Evolutionary conservation across 2,329 filamentous ascomycete species (phyloP).

Genomic region (Teratosphaeria nubilosa): DNA sequence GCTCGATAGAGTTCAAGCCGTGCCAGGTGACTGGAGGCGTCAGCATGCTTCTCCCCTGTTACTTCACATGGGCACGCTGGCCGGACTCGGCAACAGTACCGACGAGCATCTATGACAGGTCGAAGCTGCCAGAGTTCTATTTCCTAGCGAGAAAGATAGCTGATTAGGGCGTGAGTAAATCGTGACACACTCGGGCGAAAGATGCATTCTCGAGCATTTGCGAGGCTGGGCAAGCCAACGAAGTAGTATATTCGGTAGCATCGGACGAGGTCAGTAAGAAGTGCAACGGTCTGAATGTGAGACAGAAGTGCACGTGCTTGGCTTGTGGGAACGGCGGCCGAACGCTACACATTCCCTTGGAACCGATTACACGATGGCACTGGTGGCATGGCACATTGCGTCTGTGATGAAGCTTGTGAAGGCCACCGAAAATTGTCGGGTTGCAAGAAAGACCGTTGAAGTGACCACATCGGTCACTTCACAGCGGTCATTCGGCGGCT

Average conservation of each 20-base stretch:
- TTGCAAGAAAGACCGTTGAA: neutral
- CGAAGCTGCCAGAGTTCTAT: neutral
- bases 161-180: neutral
- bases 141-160: neutral
- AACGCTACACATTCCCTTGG: neutral
- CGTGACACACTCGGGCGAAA: neutral
- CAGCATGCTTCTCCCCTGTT: neutral
- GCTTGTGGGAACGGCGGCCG: neutral
- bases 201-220: neutral
- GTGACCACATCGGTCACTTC: neutral
- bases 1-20: neutral
- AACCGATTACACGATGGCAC: neutral
- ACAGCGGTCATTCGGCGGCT: neutral
- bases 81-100: neutral
- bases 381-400: neutral
- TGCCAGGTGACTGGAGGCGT: neutral
- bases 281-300: neutral
- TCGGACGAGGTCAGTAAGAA: neutral
- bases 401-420: neutral
- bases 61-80: neutral
- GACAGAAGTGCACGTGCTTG: neutral
- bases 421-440: neutral
- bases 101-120: neutral
- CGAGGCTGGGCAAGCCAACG: neutral
- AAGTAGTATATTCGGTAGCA: neutral